Conservation (phyloP, 2,329 filamentous ascomycete species). For the Paracorniculantispora psalliotae region DNA sequence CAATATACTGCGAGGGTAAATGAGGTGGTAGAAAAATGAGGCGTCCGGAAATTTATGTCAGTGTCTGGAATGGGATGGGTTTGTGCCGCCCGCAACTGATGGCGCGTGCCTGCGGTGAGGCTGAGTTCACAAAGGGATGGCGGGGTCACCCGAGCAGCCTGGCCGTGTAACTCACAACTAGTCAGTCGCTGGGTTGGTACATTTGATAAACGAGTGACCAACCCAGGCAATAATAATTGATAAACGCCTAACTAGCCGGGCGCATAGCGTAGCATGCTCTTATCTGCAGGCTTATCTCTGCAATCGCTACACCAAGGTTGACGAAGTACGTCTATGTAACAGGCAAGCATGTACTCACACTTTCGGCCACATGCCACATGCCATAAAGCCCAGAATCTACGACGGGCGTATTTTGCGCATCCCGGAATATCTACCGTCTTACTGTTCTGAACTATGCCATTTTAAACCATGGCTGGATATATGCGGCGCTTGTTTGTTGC, state of each 20-base stretch:
- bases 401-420: no score
- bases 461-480: no score
- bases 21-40: neutral
- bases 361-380: no score
- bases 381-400: no score
- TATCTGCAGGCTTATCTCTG: neutral
- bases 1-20: neutral
- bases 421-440: no score
- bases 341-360: no score
- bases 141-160: neutral
- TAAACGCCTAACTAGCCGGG: neutral
- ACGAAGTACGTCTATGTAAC: neutral
- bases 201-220: neutral
- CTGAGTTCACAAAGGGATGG: neutral
- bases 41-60: neutral
- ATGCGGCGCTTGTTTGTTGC: no score
- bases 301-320: neutral
- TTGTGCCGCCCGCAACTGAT: neutral
- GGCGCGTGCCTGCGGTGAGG: constrained; percentile 1
- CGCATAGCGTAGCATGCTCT: neutral
- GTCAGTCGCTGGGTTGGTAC: neutral
- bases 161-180: neutral
- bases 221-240: neutral
- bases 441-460: no score
- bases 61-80: neutral